Conservation (phyloP, 202 grass and related monocot genomes). For the Zizania palustris region DNA sequence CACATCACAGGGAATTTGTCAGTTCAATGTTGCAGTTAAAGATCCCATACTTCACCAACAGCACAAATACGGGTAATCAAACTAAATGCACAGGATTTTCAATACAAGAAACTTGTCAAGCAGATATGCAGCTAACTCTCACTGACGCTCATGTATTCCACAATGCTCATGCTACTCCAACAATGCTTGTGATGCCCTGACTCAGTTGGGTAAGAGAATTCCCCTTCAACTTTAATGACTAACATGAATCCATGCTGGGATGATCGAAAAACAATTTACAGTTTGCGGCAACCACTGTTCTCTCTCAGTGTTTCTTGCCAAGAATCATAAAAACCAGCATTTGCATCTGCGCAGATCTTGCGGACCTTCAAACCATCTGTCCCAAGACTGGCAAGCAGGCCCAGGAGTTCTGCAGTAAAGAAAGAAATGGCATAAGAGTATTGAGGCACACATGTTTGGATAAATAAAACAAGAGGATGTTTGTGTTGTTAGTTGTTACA, state of each 20-base stretch:
- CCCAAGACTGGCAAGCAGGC: constrained; percentile 62
- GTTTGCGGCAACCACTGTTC: constrained; percentile 17
- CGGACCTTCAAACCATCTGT: constrained; percentile 92
- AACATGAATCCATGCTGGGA: neutral
- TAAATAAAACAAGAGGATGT: constrained; percentile 3
- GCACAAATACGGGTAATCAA: neutral
- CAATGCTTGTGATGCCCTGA: constrained; percentile 2
- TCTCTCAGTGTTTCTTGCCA: constrained; percentile 12
- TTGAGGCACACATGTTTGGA: neutral
- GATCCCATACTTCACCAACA: neutral
- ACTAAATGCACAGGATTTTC: neutral
- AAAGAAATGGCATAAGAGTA: neutral
- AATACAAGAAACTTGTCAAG: constrained; percentile 16
- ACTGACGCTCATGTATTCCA: constrained; percentile 3
- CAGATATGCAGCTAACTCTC: neutral
- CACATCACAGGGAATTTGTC: neutral
- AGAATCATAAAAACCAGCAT: constrained; percentile 78
- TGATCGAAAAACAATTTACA: constrained; percentile 24
- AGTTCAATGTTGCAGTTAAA: constrained; percentile 23
- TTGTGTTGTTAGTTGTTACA: constrained; percentile 66
- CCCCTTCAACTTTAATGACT: neutral
- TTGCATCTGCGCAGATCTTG: constrained; percentile 72
- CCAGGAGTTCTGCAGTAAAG: constrained; percentile 67
- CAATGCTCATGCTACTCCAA: neutral
- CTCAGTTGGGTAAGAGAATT: neutral